Evolutionary conservation across 441 rosid species (phyloP), one percentile per base, ranked within the genome.

Genomic region (Croton laevigatus): DNA sequence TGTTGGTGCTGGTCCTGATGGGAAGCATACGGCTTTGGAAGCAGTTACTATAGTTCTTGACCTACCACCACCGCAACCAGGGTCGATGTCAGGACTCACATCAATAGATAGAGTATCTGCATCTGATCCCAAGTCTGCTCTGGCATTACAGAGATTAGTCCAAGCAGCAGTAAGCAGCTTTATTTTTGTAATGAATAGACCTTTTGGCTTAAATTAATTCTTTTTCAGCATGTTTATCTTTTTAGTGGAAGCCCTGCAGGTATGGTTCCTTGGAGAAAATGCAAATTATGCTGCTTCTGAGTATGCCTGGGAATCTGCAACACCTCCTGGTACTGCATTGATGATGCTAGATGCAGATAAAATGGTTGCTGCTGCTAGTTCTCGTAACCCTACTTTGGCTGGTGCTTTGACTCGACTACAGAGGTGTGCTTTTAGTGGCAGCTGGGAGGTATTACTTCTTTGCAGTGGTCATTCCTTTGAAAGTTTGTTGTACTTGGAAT

Each of bases 311-410:
- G 97, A 96, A 79, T 96, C 99, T 69, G 94, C 99, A 74, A 96
- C 99, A 49, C 99, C 99, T 79, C 99, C 99, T 20, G 99, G 99
- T 68, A 96, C 99, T 80, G 99, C 99, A 73, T 84, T 96, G 81
- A 96, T 96, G 99, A 87, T 96, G 97, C 82, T 96, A 78, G 99
- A 96, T 88, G 91, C 96, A 16, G 99, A 96, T 85, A 96, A 96
- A 87, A 96, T 96, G 99, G 99, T 96, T 81, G 97, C 99, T 78
- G 98, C 99, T 72, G 99, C 99, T 64, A 91, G 96, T 83, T 96
- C 99, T 68, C 98, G 99, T 76, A 96, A 96, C 73, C 99, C 97
- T 77, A 96, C 99, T 70, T 86, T 96, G 61, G 99, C 96, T 77
- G 91, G 99, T 79, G 98, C 99, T 62, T 82, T 93, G 89, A 96